phyloP scores from a whole-genome alignment of 148 eudicot genomes.

The Nepenthes mirabilis region DNA sequence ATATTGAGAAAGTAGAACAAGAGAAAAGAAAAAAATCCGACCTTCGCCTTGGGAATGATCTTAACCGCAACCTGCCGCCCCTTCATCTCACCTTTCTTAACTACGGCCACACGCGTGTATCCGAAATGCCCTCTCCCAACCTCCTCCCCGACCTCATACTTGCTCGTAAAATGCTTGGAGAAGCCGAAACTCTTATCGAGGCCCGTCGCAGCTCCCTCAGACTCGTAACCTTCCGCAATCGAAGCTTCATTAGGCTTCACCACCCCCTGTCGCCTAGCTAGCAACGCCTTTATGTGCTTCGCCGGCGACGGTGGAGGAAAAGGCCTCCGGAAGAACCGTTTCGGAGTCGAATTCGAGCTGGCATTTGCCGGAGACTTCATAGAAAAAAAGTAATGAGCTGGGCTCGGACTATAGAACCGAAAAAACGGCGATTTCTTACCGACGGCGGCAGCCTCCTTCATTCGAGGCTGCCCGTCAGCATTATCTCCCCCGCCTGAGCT shows the following conservation, averaged over 20 bases:
- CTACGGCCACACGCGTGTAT: constrained; percentile 64
- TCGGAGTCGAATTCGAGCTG: constrained; percentile 47
- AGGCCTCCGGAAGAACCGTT: constrained; percentile 48
- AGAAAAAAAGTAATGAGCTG: constrained; percentile 55
- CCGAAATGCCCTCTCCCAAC: constrained; percentile 99
- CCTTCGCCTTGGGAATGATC: constrained; percentile 84
- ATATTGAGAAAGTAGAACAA: neutral
- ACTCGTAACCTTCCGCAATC: constrained; percentile 36
- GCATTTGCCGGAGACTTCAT: constrained; percentile 58
- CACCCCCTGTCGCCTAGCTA: constrained; percentile 57
- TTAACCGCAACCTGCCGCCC: constrained; percentile 83
- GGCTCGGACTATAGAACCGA: constrained; percentile 72
- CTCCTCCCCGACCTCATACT: constrained; percentile 87
- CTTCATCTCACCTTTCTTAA: constrained; percentile 66
- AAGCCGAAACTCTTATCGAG: constrained; percentile 84
- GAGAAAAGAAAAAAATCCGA: constrained; percentile 3
- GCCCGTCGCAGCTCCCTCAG: constrained; percentile 17
- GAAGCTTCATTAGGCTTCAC: constrained; percentile 47
- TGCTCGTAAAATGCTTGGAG: constrained; percentile 46
- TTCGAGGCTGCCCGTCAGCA: neutral
- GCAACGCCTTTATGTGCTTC: constrained; percentile 59
- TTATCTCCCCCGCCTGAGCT: neutral
- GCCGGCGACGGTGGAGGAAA: constrained; percentile 89
- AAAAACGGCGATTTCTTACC: constrained; percentile 60
- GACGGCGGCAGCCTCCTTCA: neutral